Evolutionary conservation across 1,284 basidiomycete genomes (phyloP).

Genomic region (Trichosporon inkin): DNA sequence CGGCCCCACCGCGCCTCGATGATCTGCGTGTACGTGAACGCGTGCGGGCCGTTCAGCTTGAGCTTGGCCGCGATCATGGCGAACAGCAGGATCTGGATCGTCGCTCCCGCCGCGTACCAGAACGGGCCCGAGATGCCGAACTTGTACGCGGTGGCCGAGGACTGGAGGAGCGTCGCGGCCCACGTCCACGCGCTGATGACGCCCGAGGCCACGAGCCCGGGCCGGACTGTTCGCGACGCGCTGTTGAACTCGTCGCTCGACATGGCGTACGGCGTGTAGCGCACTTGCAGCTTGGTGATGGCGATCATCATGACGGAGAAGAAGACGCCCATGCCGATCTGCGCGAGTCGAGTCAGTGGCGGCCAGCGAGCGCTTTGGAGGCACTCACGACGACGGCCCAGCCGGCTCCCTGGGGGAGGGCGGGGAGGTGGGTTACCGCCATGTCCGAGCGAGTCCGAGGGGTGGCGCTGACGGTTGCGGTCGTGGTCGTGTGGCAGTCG

Average conservation of each 20-base stretch:
- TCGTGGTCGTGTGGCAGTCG: too few relatives aligned
- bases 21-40: constrained; percentile 58
- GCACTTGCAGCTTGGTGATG: constrained; percentile 40
- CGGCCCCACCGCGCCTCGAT: constrained; percentile 68
- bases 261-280: constrained; percentile 40
- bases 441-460: too few relatives aligned
- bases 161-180: constrained; percentile 52
- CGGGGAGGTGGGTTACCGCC: too few relatives aligned
- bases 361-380: not conserved
- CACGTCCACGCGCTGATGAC: constrained; percentile 68
- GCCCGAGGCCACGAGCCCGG: constrained; percentile 82
- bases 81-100: constrained; percentile 54
- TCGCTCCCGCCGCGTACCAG: constrained; percentile 50
- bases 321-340: constrained; percentile 69
- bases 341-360: constrained; percentile 8
- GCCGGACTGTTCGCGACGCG: constrained; percentile 67
- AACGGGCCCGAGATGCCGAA: constrained; percentile 64
- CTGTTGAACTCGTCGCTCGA: constrained; percentile 67
- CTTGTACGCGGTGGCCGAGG: constrained; percentile 55
- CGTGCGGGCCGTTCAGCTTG: constrained; percentile 56
- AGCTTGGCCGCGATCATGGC: constrained; percentile 57
- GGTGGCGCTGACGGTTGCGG: too few relatives aligned
- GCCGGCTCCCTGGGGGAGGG: constrained; percentile 58
- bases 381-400: constrained; percentile 72
- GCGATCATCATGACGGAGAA: constrained; percentile 69